Base-by-base conservation (phyloP, 1,284 basidiomycete genomes). In the Ganoderma lingzhi region DNA sequence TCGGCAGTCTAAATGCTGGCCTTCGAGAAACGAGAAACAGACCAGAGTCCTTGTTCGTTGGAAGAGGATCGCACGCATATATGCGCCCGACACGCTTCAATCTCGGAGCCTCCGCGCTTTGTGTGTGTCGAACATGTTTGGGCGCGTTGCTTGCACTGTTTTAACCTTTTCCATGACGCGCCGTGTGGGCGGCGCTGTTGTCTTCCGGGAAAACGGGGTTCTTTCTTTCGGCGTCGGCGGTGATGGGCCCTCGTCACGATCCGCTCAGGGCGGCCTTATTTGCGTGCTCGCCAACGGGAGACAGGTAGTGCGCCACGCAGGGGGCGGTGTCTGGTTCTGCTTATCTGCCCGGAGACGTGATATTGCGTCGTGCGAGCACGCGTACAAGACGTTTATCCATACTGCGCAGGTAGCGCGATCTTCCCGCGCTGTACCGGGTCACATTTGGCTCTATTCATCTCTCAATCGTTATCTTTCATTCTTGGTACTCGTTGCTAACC, bases 401-500 rank as follows among this genome's bases (percentile, higher is more conserved):
- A 28, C 48, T 14, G 48, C 10, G n/a, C 19, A n/a, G 10, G 9
- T n/a, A 51, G 48, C n/a, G 2, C n/a, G 48, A 51, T 28, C 48
- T 51, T 51, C 48, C 5, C 23, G 8, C 12, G n/a, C 48, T 51
- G 48, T 12, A 19, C 45, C n/a, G 45, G 3, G 10, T 12, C 10
- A 51, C 2, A 4, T 51, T 10, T 9, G 48, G 48, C 8, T 17
- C 32, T 28, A 9, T 51, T 28, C 48, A 1, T 51, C 3, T 6
- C 28, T 10, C 48, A 48, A 8, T 23, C 2, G 8, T n/a, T 10
- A 8, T 55, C 60, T 37, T 8, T 23, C 23, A 12, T 28, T 44
- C 23, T n/a, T 41, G 23, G 14, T 8, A 4, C 28, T 12, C 61
- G 48, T 32, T 19, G 56, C 67, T 73, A 65, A 73, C 65, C 59